Percentiles rank a stretch among this genome's conserved stretches.
phyloP scores from a whole-genome alignment of 2,329 filamentous ascomycete genomes.

The Lachnellula suecica region DNA sequence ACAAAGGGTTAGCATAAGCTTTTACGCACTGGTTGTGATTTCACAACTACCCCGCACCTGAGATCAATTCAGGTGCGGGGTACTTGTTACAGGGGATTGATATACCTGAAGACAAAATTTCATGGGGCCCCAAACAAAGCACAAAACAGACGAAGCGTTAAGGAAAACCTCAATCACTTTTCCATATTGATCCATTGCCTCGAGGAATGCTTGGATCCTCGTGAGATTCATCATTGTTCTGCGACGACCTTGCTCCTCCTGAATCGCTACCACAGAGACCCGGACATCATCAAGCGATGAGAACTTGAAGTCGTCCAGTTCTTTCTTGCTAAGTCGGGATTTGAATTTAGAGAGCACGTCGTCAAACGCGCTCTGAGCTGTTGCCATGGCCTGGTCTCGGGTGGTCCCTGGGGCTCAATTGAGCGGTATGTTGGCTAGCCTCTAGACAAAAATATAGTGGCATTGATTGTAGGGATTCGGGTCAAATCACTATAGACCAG shows the following conservation, averaged over 20 bases:
- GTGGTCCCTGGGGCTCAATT: too few relatives aligned
- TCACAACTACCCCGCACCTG: neutral
- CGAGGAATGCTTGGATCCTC: slow-evolving; percentile 29
- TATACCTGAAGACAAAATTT: slow-evolving; percentile 35
- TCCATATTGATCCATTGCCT: slow-evolving; percentile 37
- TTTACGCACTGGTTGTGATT: too few relatives aligned
- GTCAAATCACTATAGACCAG: too few relatives aligned
- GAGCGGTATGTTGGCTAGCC: neutral
- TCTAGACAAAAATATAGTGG: neutral
- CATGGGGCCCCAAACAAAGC: slow-evolving; percentile 38
- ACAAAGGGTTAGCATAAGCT: neutral
- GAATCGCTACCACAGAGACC: slow-evolving; percentile 24
- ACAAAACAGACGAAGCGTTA: slow-evolving; percentile 31
- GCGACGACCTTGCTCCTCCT: slow-evolving; percentile 28
- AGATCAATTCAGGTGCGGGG: too few relatives aligned
- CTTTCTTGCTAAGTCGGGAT: slow-evolving; percentile 7
- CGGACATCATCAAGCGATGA: slow-evolving; percentile 24
- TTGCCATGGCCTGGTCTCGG: neutral
- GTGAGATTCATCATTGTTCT: slow-evolving; percentile 30
- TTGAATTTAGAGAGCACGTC: slow-evolving; percentile 12
- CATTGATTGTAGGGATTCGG: neutral
- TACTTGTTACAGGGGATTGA: neutral
- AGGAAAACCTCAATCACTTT: slow-evolving; percentile 37
- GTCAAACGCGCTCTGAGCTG: slow-evolving; percentile 7
- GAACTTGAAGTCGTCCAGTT: slow-evolving; percentile 15